Base-by-base conservation (phyloP, 2,329 filamentous ascomycete genomes). In the Microsporum audouinii region DNA sequence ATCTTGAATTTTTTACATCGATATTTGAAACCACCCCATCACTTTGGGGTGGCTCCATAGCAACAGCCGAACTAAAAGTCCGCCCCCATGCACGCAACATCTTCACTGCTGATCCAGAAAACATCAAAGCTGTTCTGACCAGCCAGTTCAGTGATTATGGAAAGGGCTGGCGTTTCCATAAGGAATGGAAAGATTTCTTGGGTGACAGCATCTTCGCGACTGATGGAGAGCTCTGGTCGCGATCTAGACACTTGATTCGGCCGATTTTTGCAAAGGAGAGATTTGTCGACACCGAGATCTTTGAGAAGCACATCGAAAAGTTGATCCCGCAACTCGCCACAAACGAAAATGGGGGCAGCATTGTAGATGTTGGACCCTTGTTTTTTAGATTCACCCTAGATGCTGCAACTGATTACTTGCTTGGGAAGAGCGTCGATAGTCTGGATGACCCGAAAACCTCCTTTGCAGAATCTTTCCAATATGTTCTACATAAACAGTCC, bases 121-220 rank as follows among this genome's bases (percentile, higher is more conserved):
- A 96, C 70, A 88, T 95, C 77, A 95, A 96, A 73, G 89, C 91
- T 4, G 81, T 96, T 27, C 79, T 96, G n/a, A 88, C 91, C 0
- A 88, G 87, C 0, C 89, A 96, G 70, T 96, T 96, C 70, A 75
- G 76, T 45, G 88, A 95, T 69, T 96, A 86, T 70, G 91, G 91
- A 65, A 96, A 96, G 75, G 91, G 91, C 6, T 67, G 73, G 58
- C 38, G 68, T 27, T 95, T 95, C 75, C 86, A 91, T 67, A 67
- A 73, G 6, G 86, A 91, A 58, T 95, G 88, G 87, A 79, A 83
- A 61, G 82, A 85, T 12, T 95, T 95, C 66, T 77, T 96, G 23
- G 91, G 91, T n/a, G 85, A 95, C 70, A 86, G 86, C 76, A 89
- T 89, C 77, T 90, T 89, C 73, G 86, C 85, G 5, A 95, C 89